A percentile compares a stretch with the other conserved stretches of the same genome.
phyloP scores from a whole-genome alignment of 1,284 basidiomycete genomes.

The Cryptococcus sp. region DNA sequence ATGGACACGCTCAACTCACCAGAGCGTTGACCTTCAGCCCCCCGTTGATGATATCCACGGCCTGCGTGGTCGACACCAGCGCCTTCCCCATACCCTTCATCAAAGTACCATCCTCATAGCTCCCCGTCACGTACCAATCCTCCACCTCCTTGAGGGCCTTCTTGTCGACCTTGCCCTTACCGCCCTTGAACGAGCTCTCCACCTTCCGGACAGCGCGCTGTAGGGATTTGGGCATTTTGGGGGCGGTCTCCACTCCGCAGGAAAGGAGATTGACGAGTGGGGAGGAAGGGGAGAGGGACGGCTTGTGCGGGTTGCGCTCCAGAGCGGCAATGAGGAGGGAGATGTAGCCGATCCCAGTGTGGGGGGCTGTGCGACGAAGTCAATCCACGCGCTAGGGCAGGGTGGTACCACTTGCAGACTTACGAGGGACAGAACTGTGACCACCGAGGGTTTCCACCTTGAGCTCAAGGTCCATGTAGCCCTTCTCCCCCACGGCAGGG shows the following conservation, averaged over 20 bases:
- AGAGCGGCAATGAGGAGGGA: conserved; percentile 41
- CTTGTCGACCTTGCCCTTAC: conserved; percentile 27
- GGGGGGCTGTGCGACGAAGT: conserved; percentile 24
- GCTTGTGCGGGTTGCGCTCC: conserved; percentile 39
- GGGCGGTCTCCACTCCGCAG: conserved; percentile 34
- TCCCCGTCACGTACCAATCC: conserved; percentile 25
- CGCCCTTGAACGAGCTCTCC: conserved; percentile 18
- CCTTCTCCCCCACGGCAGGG: conserved; percentile 64
- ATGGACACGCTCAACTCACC: conserved; percentile 10
- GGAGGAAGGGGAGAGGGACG: conserved; percentile 26
- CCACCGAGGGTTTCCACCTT: conserved; percentile 61
- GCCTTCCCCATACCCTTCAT: conserved; percentile 25
- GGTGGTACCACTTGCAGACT: conserved; percentile 5
- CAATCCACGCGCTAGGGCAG: neutral
- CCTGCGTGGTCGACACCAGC: conserved; percentile 43
- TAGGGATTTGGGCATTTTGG: conserved; percentile 24
- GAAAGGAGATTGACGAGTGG: conserved; percentile 28
- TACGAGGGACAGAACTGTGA: conserved; percentile 63
- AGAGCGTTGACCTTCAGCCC: conserved; percentile 47
- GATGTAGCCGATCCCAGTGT: conserved; percentile 48
- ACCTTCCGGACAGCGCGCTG: conserved; percentile 25
- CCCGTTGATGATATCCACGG: conserved; percentile 44
- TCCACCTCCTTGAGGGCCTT: conserved; percentile 34
- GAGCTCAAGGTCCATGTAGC: conserved; percentile 59
- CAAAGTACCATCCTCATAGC: conserved; percentile 20